Evolutionary conservation across 164 flowering plant species (phyloP), one percentile per base, ranked within the genome.

Genomic region (Paratinospora sagittata): DNA sequence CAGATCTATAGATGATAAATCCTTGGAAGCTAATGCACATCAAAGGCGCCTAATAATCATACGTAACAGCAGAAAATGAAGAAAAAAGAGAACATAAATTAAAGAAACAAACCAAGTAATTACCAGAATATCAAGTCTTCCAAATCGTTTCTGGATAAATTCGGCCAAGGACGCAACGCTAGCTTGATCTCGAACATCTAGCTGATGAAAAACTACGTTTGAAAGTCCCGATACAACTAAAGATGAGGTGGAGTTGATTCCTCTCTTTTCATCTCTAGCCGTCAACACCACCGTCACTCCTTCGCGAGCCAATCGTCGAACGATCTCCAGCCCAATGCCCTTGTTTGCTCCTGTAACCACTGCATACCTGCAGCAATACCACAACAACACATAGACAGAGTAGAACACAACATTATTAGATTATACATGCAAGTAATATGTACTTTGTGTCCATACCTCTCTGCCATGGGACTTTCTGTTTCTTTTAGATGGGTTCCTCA

Each of bases 311-410:
- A 72, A 24, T 27, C 21, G 45, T 13, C 64, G 41, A 27, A 65
- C 69, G 12, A 72, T 21, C 64, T 72, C 74, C 24, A 45, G 27
- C 27, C 73, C 73, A 4, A 71, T 63, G 13, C 73, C 73, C 34
- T 71, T 71, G 43, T 71, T 71, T 47, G 68, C 73, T 63, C 73
- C 73, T 0, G 73, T 71, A 21, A 71, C 73, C 30, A 71, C 60
- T 45, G 73, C 73, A 63, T 13, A 71, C 61, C 58, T 63, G 61
- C 34, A 4, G 34, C n/a, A n/a, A n/a, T n/a, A n/a, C n/a, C n/a
- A n/a, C n/a, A n/a, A n/a, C n/a, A n/a, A n/a, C n/a, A n/a, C n/a
- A n/a, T n/a, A n/a, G n/a, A n/a, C n/a, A n/a, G n/a, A n/a, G n/a
- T n/a, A n/a, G n/a, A n/a, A n/a, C n/a, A n/a, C n/a, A n/a, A n/a